Evolutionary conservation across 2,329 filamentous ascomycete species (phyloP), one percentile per base, ranked within the genome.

Genomic region (Arachnomyces sp.): DNA sequence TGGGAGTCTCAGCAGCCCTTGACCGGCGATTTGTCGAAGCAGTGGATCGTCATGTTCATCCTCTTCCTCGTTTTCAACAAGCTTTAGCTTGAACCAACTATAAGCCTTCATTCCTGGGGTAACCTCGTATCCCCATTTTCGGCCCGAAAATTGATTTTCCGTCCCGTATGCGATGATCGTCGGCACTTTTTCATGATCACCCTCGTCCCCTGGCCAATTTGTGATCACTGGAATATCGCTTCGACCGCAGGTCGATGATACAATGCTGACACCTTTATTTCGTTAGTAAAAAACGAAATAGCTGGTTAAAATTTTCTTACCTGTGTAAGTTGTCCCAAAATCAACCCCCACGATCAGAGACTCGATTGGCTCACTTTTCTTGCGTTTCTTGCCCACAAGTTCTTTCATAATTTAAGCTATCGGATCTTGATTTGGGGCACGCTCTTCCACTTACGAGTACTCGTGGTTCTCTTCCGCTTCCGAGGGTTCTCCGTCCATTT

Each of bases 81-180:
- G 40, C 8, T 34, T n/a, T 3, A 53, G 41, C 17, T 53, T 53
- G 30, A 46, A 44, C 51, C 47, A 53, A 2, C 40, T 31, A 9
- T 44, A 48, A 9, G 36, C 21, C 3, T 21, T 28, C 38, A 40
- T 36, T 3, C 15, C 34, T 2, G 38, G 9, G 8, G 32, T 25
- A 12, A 48, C 39, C 17, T 44, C 36, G 17, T 43, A 41, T 1
- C 50, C 50, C 45, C 45, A 52, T 7, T 7, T 4, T 17, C 72
- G 63, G 47, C 76, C 68, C 14, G 18, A 25, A 9, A n/a, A n/a
- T n/a, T 9, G 5, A n/a, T 43, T 40, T 13, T 50, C 44, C 2
- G 7, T 28, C 13, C 14, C 17, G 32, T 44, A 39, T 2, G 44
- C 47, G 29, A 51, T 45, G 4, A 18, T 39, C 7, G 44, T 39